These are phyloP conservation scores for Triticum monococcum DNA, from an alignment of 176 grass and related monocot species.

Conservation along the genomic window DNA sequence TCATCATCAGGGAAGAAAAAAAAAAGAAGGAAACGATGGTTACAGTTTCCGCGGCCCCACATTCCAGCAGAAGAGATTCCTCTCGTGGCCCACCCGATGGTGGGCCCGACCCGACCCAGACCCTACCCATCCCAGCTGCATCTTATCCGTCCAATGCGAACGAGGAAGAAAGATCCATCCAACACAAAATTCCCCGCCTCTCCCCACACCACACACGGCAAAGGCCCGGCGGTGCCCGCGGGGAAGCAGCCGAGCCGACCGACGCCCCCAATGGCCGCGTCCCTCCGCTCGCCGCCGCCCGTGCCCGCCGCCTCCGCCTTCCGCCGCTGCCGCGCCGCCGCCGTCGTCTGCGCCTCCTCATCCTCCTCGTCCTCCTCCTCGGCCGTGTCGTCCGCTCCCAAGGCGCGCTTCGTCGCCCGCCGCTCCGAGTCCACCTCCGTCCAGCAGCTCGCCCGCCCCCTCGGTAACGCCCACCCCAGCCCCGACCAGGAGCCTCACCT, in stretches of 20 bases:
- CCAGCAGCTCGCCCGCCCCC: constrained; percentile 68
- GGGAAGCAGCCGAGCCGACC: constrained; percentile 23
- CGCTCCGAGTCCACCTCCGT: constrained; percentile 78
- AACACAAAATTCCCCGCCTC: background rate
- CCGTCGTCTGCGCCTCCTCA: constrained; percentile 34
- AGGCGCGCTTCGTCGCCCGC: constrained; percentile 74
- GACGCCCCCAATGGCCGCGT: constrained; percentile 34
- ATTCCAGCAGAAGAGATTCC: background rate
- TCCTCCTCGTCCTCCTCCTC: constrained; percentile 12
- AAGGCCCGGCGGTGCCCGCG: background rate
- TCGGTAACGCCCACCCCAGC: constrained; percentile 34
- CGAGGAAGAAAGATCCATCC: background rate
- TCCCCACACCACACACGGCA: background rate
- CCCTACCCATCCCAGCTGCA: background rate
- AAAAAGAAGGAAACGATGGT: background rate
- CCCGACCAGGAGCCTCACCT: background rate
- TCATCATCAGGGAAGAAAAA: too few relatives aligned
- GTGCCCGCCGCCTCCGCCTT: background rate
- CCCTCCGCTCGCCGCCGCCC: constrained; percentile 42
- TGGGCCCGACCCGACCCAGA: background rate
- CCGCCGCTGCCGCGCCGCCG: background rate
- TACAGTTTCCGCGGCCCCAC: background rate
- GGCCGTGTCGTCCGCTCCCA: constrained; percentile 64
- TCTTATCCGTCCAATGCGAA: background rate
- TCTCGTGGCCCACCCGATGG: background rate